These are phyloP conservation scores for Ministeria vibrans DNA, from an alignment of 78 protist species.

Conservation along the genomic window DNA sequence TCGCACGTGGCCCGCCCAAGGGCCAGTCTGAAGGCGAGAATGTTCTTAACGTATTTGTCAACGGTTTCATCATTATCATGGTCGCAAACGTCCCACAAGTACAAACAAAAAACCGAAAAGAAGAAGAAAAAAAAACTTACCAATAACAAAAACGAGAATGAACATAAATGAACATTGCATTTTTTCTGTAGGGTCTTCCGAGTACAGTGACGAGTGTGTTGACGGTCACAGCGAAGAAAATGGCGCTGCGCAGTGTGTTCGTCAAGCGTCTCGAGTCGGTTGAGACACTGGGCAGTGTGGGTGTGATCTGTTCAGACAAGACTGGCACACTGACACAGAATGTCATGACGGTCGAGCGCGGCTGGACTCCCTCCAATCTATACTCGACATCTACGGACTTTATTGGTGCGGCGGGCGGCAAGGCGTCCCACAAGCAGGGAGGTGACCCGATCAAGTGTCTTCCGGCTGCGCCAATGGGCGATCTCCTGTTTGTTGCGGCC, in stretches of 20 bases:
- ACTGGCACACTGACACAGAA: slow-evolving; percentile 96
- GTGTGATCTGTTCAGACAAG: slow-evolving; percentile 92
- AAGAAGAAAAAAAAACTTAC: no score
- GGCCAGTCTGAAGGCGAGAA: neutral
- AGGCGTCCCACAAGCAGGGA: no score
- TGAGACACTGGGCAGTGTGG: slow-evolving; percentile 84
- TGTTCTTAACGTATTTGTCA: neutral
- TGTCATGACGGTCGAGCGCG: slow-evolving; percentile 84
- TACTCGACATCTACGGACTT: no score
- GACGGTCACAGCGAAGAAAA: slow-evolving; percentile 70
- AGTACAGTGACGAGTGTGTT: slow-evolving; percentile 81
- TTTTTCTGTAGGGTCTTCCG: slow-evolving; percentile 95
- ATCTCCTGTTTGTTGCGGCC: no score
- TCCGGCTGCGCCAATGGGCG: no score
- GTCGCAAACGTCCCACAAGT: neutral
- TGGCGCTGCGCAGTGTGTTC: slow-evolving; percentile 77
- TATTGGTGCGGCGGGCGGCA: no score
- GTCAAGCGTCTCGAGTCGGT: slow-evolving; percentile 59
- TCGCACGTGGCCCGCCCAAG: no score
- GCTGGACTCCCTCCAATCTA: no score
- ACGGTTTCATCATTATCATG: neutral
- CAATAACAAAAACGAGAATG: no score
- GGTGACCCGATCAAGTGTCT: no score
- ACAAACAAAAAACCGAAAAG: no score
- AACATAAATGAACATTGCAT: no score